A percentile compares a stretch with the other conserved stretches of the same genome.
Conservation (phyloP, 192 early-diverging fungal species). For the Diversispora eburnea region DNA sequence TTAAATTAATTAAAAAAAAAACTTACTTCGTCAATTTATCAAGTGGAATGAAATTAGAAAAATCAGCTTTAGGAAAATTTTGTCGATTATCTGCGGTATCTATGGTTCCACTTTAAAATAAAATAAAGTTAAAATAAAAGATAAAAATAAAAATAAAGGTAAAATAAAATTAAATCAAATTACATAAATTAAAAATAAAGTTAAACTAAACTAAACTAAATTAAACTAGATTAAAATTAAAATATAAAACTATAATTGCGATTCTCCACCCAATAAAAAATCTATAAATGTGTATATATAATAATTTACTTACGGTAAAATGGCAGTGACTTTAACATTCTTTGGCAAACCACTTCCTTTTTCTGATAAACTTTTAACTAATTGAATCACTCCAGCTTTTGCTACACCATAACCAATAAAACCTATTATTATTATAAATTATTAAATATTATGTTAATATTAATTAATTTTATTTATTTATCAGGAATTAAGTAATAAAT, state of each 20-base stretch:
- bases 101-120: conserved; percentile 55
- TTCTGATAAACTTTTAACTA: conserved; percentile 71
- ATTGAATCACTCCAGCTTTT: conserved; percentile 91
- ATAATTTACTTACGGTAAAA: conserved; percentile 54
- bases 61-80: conserved; percentile 80
- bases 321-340: conserved; percentile 61
- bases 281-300: no score
- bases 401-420: conserved; percentile 91
- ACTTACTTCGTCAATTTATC: conserved; percentile 61
- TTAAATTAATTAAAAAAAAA: neutral
- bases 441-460: no score
- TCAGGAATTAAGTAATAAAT: no score
- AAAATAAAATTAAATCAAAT: neutral
- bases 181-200: neutral
- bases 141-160: conserved; percentile 3
- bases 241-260: no score
- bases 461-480: no score
- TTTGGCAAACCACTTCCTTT: conserved; percentile 69
- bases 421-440: conserved; percentile 1
- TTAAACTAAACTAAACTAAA: no score
- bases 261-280: no score
- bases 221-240: neutral
- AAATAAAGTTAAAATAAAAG: neutral
- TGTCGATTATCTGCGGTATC: conserved; percentile 92
- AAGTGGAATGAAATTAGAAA: conserved; percentile 82